phyloP scores from a whole-genome alignment of 1,139 yeast species.

The Lodderomyces jiufengensis region DNA sequence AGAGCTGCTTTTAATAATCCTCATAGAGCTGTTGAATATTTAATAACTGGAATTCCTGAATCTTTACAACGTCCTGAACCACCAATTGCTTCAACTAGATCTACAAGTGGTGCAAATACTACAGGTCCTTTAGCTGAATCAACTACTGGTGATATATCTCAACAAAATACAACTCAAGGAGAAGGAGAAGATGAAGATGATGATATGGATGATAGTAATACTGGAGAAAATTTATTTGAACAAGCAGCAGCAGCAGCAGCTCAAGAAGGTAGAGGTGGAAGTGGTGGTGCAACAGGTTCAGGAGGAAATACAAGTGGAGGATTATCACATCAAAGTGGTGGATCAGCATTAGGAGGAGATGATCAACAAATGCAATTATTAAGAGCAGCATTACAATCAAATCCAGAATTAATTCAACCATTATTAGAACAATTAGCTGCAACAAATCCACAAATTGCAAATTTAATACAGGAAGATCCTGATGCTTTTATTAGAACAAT shows the following conservation, averaged over 20 bases:
- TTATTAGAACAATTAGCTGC: slow-evolving; percentile 78
- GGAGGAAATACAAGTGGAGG: slow-evolving; percentile 19
- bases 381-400: slow-evolving; percentile 75
- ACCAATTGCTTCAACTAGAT: slow-evolving; percentile 24
- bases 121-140: slow-evolving; percentile 16
- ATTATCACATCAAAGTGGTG: slow-evolving; percentile 16
- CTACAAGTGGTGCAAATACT: slow-evolving; percentile 15
- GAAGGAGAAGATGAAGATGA: slow-evolving; percentile 22
- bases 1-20: slow-evolving; percentile 97
- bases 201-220: slow-evolving; percentile 24
- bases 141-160: slow-evolving; percentile 21
- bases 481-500: slow-evolving; percentile 78
- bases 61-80: slow-evolving; percentile 35
- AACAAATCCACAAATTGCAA: slow-evolving; percentile 87
- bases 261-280: slow-evolving; percentile 17
- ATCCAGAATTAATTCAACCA: slow-evolving; percentile 87
- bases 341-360: slow-evolving; percentile 30
- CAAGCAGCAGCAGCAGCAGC: slow-evolving; percentile 67
- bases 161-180: slow-evolving; percentile 19
- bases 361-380: slow-evolving; percentile 60
- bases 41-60: slow-evolving; percentile 88
- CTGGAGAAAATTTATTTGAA: slow-evolving; percentile 58
- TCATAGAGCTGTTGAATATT: slow-evolving; percentile 95
- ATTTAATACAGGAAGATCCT: slow-evolving; percentile 76
- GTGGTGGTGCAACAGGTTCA: slow-evolving; percentile 28